Base-by-base conservation (phyloP, 2,329 filamentous ascomycete species). In the Penicillium sp. region DNA sequence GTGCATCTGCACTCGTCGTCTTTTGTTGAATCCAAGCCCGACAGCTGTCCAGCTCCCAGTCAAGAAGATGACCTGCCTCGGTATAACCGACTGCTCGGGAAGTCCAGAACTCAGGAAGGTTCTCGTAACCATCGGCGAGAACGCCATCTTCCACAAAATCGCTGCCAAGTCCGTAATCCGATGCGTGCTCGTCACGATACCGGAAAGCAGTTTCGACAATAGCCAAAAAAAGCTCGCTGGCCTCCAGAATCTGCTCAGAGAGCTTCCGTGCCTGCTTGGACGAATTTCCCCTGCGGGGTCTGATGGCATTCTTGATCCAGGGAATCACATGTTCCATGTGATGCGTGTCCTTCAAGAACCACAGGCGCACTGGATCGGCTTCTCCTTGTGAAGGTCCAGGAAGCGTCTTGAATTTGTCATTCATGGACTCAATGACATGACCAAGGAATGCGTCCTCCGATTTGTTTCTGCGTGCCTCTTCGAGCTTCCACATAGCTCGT, bases 71-170 rank as follows among this genome's bases (percentile, higher is more conserved):
- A 10, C 73, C 69, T 6, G 71, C 74, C 64, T 78, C 75, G 36
- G 68, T 62, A 54, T 76, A 78, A 33, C 72, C 72, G 47, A 76
- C 70, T 43, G 60, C 65, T 44, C 74, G 86, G 16, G 91, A 92
- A 0, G 93, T 97, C 95, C 95, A 99, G 46, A 93, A 90, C 60
- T 91, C 87, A 0, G 89, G 85, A 9, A 97, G 81, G 11, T 83
- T 85, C 19, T 87, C 83, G 69, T 92, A 93, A 46, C 85, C 84
- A 16, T 82, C 78, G 2, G 79, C 77, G 10, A 91, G 75, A 24
- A 91, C 84, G 6, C 89, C 88, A 63, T 88, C 80, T 50, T 86
- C 81, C 35, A 95, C 75, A 53, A 84, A 78, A 63, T 92, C 89
- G 16, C 84, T 78, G 18, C 83, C 82, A 4, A 97, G 82, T 2